A percentile compares a stretch with the other conserved stretches of the same genome.
Conservation (phyloP, 495 filamentous ascomycete genomes). For the Podospora pseudopauciseta region DNA sequence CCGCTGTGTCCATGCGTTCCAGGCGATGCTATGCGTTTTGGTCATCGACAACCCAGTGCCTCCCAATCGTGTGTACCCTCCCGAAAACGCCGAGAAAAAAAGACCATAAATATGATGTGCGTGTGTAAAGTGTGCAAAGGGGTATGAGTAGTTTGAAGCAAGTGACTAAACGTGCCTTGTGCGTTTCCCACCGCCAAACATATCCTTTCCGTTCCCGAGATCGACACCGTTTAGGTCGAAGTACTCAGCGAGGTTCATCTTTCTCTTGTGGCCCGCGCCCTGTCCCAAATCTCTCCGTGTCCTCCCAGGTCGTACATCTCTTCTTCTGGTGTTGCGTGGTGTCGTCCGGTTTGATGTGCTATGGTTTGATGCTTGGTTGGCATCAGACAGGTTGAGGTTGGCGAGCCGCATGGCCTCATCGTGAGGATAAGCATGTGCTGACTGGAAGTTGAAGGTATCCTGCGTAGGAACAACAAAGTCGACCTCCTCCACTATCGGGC, state of each 20-base stretch:
- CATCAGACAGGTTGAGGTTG: conserved; percentile 49
- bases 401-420: conserved; percentile 62
- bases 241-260: conserved; percentile 71
- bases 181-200: conserved; percentile 65
- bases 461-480: conserved; percentile 40
- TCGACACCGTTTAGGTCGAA: conserved; percentile 72
- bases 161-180: conserved; percentile 45
- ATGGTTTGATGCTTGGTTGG: conserved; percentile 6
- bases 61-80: conserved; percentile 6
- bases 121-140: background rate
- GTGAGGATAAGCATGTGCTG: conserved; percentile 62
- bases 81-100: conserved; percentile 9
- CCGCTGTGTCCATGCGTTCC: conserved; percentile 17
- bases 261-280: conserved; percentile 73
- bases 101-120: conserved; percentile 45
- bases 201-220: conserved; percentile 56
- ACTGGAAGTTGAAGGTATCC: conserved; percentile 69
- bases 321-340: conserved; percentile 46
- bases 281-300: conserved; percentile 49
- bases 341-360: conserved; percentile 16
- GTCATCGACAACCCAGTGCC: conserved; percentile 10
- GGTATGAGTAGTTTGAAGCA: background rate
- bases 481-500: conserved; percentile 29
- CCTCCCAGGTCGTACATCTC: conserved; percentile 31
- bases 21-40: conserved; percentile 17